Evolutionary conservation across 2,329 filamentous ascomycete species (phyloP).

Genomic region (Karstenula rhodostoma): DNA sequence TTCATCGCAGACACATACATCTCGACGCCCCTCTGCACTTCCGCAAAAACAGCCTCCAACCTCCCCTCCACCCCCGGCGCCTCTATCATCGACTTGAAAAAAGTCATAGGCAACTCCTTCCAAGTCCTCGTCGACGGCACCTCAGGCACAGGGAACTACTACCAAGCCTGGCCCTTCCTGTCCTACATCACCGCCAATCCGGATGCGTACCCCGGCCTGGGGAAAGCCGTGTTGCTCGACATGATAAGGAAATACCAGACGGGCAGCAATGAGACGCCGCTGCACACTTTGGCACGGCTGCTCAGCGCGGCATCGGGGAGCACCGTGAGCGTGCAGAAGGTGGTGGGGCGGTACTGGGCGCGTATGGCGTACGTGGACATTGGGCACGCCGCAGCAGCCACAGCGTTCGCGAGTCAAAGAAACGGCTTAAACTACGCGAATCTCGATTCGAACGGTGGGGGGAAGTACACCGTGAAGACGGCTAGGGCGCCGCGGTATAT

Average conservation of each 20-base stretch:
- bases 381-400: constrained; percentile 53
- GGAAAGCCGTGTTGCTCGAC: constrained; percentile 25
- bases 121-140: constrained; percentile 60
- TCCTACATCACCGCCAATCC: constrained; percentile 60
- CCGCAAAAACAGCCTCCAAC: constrained; percentile 45
- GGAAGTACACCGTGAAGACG: constrained; percentile 55
- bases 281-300: constrained; percentile 57
- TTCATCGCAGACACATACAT: constrained; percentile 60
- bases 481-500: constrained; percentile 58
- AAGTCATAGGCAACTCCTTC: constrained; percentile 58
- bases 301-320: constrained; percentile 25
- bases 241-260: constrained; percentile 54
- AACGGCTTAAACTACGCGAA: constrained; percentile 53
- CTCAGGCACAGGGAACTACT: constrained; percentile 56
- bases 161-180: constrained; percentile 62
- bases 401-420: constrained; percentile 50
- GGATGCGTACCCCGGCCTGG: constrained; percentile 48
- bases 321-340: constrained; percentile 44
- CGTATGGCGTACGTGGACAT: constrained; percentile 63
- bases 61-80: constrained; percentile 23
- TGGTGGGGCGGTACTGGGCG: constrained; percentile 62
- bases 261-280: constrained; percentile 60
- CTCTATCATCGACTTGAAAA: constrained; percentile 55
- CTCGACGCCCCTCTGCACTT: constrained; percentile 55
- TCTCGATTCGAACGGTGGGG: constrained; percentile 48